phyloP scores from a whole-genome alignment of 73 alveolate genomes.

The Diophrys appendiculata region DNA sequence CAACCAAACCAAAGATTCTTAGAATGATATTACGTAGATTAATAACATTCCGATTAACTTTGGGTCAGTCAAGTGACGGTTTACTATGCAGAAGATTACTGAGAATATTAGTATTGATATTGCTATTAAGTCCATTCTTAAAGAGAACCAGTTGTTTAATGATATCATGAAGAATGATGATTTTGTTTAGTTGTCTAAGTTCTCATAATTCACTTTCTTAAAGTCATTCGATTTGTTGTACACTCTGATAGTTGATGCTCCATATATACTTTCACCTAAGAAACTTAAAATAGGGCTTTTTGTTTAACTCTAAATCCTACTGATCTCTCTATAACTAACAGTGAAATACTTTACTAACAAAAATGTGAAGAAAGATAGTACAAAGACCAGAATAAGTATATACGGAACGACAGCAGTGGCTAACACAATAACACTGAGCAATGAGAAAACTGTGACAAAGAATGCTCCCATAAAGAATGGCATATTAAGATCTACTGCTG shows the following conservation, averaged over 20 bases:
- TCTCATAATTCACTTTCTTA: neutral
- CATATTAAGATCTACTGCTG: slow-evolving; percentile 2
- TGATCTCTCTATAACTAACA: slow-evolving; percentile 69
- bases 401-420: neutral
- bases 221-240: neutral
- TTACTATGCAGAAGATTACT: neutral
- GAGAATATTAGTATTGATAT: neutral
- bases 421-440: neutral
- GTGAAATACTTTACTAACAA: slow-evolving; percentile 19
- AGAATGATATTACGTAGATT: neutral
- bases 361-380: neutral
- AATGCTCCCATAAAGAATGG: neutral
- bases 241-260: slow-evolving; percentile 58
- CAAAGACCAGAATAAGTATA: slow-evolving; percentile 4
- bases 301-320: slow-evolving; percentile 80
- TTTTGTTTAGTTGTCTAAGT: neutral
- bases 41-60: neutral
- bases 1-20: slow-evolving; percentile 4
- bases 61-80: neutral
- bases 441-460: neutral
- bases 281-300: slow-evolving; percentile 83
- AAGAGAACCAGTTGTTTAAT: neutral
- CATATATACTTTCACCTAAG: slow-evolving; percentile 84
- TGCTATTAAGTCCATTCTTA: neutral
- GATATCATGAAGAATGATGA: neutral